Conservation (phyloP, 202 grass and related monocot species). For the Hordeum pubiflorum region DNA sequence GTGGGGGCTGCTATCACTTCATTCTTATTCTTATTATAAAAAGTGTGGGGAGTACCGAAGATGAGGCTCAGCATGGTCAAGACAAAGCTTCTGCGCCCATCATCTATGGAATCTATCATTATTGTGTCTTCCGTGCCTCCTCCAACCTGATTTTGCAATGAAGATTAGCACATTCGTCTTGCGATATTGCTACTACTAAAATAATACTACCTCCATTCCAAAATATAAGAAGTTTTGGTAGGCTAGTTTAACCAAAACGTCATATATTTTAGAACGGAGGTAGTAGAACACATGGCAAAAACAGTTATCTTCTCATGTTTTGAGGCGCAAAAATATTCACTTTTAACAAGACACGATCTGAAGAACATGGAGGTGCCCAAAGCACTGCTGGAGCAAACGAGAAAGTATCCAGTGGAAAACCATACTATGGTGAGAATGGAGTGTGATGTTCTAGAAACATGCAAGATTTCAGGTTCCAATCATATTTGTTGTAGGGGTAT, state of each 20-base stretch:
- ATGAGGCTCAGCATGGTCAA: neutral
- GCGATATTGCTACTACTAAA: neutral
- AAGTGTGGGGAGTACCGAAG: neutral
- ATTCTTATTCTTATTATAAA: neutral
- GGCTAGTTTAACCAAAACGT: too few species aligned
- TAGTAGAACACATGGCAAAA: neutral
- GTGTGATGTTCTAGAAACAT: neutral
- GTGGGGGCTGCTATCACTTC: neutral
- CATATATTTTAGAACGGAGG: too few species aligned
- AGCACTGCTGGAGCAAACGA: neutral
- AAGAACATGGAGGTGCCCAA: neutral
- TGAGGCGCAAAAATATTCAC: neutral
- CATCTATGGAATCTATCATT: slow-evolving; percentile 33
- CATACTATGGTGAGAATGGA: neutral
- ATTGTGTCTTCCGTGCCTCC: slow-evolving; percentile 28
- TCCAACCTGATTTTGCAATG: slow-evolving; percentile 37
- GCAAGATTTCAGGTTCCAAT: neutral
- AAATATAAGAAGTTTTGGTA: too few species aligned
- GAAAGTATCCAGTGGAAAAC: neutral
- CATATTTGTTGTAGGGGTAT: neutral
- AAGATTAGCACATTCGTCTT: neutral
- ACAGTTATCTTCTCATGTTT: neutral
- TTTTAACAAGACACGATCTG: neutral
- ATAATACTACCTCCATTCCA: neutral
- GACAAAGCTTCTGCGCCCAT: neutral